These are phyloP conservation scores for Schizopora paradoxa DNA, from an alignment of 1,284 basidiomycete species.

Conservation along the genomic window DNA sequence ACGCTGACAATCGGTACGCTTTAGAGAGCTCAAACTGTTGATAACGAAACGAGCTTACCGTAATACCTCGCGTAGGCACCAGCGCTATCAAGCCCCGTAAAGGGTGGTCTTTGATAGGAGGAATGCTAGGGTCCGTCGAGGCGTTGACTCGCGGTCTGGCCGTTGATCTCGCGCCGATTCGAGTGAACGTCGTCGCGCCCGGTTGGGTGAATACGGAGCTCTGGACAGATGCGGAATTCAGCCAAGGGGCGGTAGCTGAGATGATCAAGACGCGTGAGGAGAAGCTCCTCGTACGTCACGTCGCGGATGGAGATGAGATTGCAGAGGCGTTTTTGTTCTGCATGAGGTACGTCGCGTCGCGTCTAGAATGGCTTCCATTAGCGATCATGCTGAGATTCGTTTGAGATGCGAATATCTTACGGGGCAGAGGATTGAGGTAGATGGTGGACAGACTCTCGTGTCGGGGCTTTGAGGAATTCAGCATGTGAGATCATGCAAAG, in stretches of 20 bases:
- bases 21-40: too few species aligned
- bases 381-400: background rate
- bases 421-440: slow-evolving; percentile 19
- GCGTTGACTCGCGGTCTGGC: slow-evolving; percentile 19
- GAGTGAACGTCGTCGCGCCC: slow-evolving; percentile 19
- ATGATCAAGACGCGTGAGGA: slow-evolving; percentile 1
- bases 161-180: slow-evolving; percentile 20
- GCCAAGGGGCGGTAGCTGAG: background rate
- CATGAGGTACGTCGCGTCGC: slow-evolving; percentile 14
- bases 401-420: slow-evolving; percentile 20
- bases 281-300: slow-evolving; percentile 8
- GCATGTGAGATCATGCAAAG: too few species aligned
- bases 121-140: slow-evolving; percentile 18
- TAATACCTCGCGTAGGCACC: too few species aligned
- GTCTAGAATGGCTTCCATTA: slow-evolving; percentile 11
- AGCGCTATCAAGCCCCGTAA: slow-evolving; percentile 17
- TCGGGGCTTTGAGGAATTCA: too few species aligned
- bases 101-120: slow-evolving; percentile 15
- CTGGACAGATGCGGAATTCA: too few species aligned
- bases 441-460: slow-evolving; percentile 16
- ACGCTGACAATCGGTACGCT: slow-evolving; percentile 18
- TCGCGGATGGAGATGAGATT: background rate
- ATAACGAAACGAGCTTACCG: too few species aligned
- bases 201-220: slow-evolving; percentile 19
- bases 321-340: slow-evolving; percentile 10